Conservation (phyloP, 106 monocot genomes). For the Dioscorea zingiberensis region DNA sequence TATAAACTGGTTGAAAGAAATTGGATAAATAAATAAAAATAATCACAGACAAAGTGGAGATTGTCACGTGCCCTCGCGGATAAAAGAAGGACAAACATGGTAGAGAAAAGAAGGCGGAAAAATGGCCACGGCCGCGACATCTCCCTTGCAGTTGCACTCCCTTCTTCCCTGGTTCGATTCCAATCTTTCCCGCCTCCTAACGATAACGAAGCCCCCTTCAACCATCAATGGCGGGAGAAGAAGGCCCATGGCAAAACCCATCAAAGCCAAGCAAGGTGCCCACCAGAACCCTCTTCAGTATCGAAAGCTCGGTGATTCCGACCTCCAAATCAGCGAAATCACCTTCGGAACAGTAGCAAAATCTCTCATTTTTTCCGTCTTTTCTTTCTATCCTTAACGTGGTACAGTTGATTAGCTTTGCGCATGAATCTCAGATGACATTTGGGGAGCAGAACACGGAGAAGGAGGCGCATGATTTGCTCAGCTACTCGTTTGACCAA, state of each 20-base stretch:
- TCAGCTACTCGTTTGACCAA: slow-evolving; percentile 62
- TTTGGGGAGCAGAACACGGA: slow-evolving; percentile 96
- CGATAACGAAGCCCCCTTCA: neutral
- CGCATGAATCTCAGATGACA: slow-evolving; percentile 58
- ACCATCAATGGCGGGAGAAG: slow-evolving; percentile 5
- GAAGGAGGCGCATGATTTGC: slow-evolving; percentile 82
- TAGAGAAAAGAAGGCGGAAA: too few species aligned
- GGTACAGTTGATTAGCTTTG: neutral
- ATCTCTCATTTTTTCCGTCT: neutral
- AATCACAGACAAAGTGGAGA: too few species aligned
- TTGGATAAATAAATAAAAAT: too few species aligned
- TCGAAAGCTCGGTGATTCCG: slow-evolving; percentile 81
- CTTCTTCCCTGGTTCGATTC: too few species aligned
- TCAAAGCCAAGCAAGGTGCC: slow-evolving; percentile 28
- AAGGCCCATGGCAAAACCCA: slow-evolving; percentile 1
- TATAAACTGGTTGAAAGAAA: too few species aligned
- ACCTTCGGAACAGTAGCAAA: slow-evolving; percentile 67
- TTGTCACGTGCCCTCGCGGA: too few species aligned
- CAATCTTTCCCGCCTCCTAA: neutral
- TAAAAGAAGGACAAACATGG: too few species aligned
- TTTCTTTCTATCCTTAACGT: neutral
- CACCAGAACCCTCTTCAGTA: slow-evolving; percentile 37
- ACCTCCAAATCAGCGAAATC: slow-evolving; percentile 78
- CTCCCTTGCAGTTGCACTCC: too few species aligned
- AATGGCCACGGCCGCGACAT: too few species aligned